These are phyloP conservation scores for Trametes cubensis DNA, from an alignment of 768 basidiomycete genomes.

Conservation along the genomic window DNA sequence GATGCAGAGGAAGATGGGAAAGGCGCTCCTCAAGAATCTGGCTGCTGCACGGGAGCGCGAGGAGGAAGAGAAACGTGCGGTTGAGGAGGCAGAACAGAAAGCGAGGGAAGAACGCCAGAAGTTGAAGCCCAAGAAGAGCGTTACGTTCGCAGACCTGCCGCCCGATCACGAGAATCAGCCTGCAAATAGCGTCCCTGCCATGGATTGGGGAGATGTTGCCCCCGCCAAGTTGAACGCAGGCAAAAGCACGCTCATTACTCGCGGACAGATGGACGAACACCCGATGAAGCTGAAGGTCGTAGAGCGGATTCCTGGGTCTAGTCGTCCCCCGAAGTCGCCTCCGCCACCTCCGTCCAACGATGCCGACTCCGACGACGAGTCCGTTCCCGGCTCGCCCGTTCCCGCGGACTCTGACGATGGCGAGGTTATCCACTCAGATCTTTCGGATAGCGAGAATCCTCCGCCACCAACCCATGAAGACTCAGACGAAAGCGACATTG, in stretches of 20 bases:
- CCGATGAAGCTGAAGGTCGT: constrained; percentile 74
- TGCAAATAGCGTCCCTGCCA: constrained; percentile 23
- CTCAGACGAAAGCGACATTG: constrained; percentile 34
- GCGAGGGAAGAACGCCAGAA: constrained; percentile 33
- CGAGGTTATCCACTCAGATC: constrained; percentile 30
- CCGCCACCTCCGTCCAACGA: constrained; percentile 22
- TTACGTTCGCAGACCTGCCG: constrained; percentile 60
- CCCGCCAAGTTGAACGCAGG: constrained; percentile 48
- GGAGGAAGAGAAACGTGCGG: constrained; percentile 37
- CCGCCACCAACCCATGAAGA: constrained; percentile 17
- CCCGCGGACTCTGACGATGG: constrained; percentile 39
- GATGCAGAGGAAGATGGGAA: constrained; percentile 80
- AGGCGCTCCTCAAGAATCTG: constrained; percentile 56
- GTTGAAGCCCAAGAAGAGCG: constrained; percentile 58
- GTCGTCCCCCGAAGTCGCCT: constrained; percentile 28
- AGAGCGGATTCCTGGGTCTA: constrained; percentile 54
- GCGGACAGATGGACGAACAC: constrained; percentile 37
- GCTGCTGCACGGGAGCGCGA: constrained; percentile 44
- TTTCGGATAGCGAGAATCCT: constrained; percentile 14
- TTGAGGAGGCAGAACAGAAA: constrained; percentile 34
- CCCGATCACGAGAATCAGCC: constrained; percentile 31
- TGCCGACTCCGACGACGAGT: constrained; percentile 73
- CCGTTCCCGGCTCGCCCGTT: constrained; percentile 40
- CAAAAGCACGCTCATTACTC: constrained; percentile 40
- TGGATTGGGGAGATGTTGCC: constrained; percentile 59